Conservation (phyloP, 2,329 filamentous ascomycete genomes). For the Stachybotrys chartarum region DNA sequence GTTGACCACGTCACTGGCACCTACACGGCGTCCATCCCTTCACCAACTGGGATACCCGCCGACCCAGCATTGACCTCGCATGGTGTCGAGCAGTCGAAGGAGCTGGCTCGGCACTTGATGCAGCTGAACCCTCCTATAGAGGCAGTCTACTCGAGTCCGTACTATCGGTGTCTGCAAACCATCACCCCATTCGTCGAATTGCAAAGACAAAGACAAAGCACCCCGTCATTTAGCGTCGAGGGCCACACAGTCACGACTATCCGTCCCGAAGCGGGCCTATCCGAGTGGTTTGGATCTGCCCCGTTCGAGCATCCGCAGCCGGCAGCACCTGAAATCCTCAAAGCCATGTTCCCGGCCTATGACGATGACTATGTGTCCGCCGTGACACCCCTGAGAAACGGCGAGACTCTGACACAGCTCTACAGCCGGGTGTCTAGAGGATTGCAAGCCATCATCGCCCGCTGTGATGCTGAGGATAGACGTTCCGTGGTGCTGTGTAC, state of each 20-base stretch:
- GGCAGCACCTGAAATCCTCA: constrained; percentile 55
- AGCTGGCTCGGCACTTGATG: constrained; percentile 63
- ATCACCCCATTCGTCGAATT: constrained; percentile 60
- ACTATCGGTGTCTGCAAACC: constrained; percentile 83
- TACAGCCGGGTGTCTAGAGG: constrained; percentile 72
- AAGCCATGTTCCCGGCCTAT: constrained; percentile 59
- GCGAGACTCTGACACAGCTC: constrained; percentile 73
- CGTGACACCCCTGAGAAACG: constrained; percentile 61
- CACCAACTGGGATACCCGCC: constrained; percentile 80
- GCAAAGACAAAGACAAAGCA: constrained; percentile 10
- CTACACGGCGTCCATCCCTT: constrained; percentile 66
- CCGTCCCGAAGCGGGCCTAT: constrained; percentile 50
- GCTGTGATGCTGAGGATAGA: constrained; percentile 63
- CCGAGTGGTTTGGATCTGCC: constrained; percentile 89
- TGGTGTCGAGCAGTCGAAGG: constrained; percentile 73
- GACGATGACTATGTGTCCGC: constrained; percentile 51
- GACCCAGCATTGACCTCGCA: constrained; percentile 85
- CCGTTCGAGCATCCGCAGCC: constrained; percentile 80
- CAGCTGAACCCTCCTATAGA: constrained; percentile 61
- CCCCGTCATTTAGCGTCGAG: background rate
- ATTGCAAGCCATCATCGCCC: constrained; percentile 61
- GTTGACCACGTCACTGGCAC: constrained; percentile 74
- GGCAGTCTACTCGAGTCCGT: constrained; percentile 75
- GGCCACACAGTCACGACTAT: constrained; percentile 27
- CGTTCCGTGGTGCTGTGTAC: constrained; percentile 74